Percentiles rank a stretch among this genome's conserved stretches.
Conservation (phyloP, 169 alveolate species). For the Eimeria falciformis region DNA sequence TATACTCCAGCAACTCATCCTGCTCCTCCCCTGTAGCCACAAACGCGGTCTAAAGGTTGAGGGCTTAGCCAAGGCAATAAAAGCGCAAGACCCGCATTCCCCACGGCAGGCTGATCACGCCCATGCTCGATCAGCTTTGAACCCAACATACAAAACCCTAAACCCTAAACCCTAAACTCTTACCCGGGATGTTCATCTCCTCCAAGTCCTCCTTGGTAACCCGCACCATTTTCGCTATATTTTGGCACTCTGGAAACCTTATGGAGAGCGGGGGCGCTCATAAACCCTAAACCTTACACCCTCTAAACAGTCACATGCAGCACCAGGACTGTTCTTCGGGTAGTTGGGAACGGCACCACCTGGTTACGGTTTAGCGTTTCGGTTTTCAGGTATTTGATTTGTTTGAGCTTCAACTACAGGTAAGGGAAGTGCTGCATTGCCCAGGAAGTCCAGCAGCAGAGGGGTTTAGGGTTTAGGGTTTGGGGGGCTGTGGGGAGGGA, state of each 20-base stretch:
- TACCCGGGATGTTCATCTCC: constrained; percentile 19
- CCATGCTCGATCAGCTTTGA: not conserved
- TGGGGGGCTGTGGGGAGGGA: not conserved
- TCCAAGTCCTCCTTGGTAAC: constrained; percentile 71
- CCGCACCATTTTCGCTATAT: constrained; percentile 55
- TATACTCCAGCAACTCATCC: constrained; percentile 69
- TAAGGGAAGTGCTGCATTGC: constrained; percentile 34
- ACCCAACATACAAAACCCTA: constrained; percentile 23
- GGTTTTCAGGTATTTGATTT: not conserved
- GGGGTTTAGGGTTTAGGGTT: constrained; percentile 2
- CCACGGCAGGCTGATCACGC: not conserved
- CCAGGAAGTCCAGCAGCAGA: not conserved
- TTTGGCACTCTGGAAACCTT: not conserved
- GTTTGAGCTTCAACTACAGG: not conserved
- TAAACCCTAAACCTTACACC: constrained; percentile 39
- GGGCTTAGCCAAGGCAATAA: too few relatives aligned
- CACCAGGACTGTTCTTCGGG: constrained; percentile 20
- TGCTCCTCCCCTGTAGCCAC: constrained; percentile 74
- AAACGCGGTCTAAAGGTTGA: too few relatives aligned
- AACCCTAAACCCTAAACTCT: not conserved
- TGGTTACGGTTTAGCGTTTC: not conserved
- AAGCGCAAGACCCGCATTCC: not conserved
- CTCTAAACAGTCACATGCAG: constrained; percentile 14
- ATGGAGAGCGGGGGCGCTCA: not conserved
- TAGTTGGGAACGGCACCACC: not conserved